Conservation (phyloP, 345 rosid genomes). For the Aquilaria malaccensis region DNA sequence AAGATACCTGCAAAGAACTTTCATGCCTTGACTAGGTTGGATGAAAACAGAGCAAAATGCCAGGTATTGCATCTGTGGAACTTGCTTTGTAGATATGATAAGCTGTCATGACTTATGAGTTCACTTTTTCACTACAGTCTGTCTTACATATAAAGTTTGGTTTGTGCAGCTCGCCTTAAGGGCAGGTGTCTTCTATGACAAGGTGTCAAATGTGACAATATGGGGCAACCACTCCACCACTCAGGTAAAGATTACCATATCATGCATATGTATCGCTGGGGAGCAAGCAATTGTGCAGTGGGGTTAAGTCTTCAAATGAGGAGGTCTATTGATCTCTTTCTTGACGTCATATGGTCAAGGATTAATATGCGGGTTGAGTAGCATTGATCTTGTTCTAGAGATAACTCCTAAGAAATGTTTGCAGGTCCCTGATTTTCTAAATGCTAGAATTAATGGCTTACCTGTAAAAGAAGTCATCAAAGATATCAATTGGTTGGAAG, state of each 20-base stretch:
- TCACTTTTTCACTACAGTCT: not conserved
- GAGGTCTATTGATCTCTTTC: too few relatives aligned
- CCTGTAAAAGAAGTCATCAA: constrained; percentile 92
- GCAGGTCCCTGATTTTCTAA: constrained; percentile 94
- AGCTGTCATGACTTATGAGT: not conserved
- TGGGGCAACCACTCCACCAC: constrained; percentile 99
- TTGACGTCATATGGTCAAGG: too few relatives aligned
- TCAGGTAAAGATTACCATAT: constrained; percentile 47
- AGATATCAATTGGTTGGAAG: constrained; percentile 92
- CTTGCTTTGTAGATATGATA: not conserved
- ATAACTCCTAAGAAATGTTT: constrained; percentile 1
- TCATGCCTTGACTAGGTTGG: constrained; percentile 91
- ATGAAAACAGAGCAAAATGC: constrained; percentile 97
- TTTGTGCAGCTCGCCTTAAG: constrained; percentile 79
- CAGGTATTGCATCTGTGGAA: constrained; percentile 39
- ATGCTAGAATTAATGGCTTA: constrained; percentile 71
- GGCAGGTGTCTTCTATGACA: constrained; percentile 94
- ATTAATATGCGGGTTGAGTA: constrained; percentile 9
- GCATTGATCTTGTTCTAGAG: not conserved
- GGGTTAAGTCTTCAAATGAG: too few relatives aligned
- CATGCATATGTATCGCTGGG: not conserved
- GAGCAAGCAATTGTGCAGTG: too few relatives aligned
- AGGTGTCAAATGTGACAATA: constrained; percentile 90
- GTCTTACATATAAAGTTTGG: constrained; percentile 1
- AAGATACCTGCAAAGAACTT: constrained; percentile 91